Base-by-base conservation (phyloP, 305 asterid genomes). In the Stenogyne calaminthoides region DNA sequence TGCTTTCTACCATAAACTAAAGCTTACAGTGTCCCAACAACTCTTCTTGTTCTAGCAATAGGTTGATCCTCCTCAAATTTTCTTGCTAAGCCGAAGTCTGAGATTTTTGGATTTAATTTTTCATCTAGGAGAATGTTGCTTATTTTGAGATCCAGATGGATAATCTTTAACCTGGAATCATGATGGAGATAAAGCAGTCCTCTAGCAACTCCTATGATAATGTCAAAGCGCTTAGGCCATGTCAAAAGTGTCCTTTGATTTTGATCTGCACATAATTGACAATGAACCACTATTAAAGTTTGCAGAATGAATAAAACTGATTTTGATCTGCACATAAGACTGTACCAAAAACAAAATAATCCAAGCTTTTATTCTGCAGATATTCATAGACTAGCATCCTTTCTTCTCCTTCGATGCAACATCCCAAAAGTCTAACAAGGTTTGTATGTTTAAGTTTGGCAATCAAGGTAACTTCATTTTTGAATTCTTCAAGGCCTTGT, bases 181-280 rank as follows among this genome's bases (percentile, higher is more conserved):
- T 71, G 87, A 76, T 83, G 87, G 16, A 80, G 87, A 74, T 83
- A 80, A 62, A 81, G 25, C 32, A 84, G 82, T 19, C 85, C 88
- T 67, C 82, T 61, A 36, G 88, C 88, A 63, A 81, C 72, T 22
- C 86, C 84, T 10, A 55, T 67, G 37, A 81, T 74, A 22, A 81
- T 80, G n/a, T 49, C 25, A 42, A 80, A 80, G 37, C 81, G 80
- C 39, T 46, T 74, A 4, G 72, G 55, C 83, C 87, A 80, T 25
- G 73, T 79, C n/a, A 77, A 19, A 14, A 47, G 12, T 18, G 4
- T 42, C 25, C 72, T 67, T 36, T 9, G 15, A 27, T 25, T 58
- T 14, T 34, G 20, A 60, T 60, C 66, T 60, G 22, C 22, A 32
- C 10, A 60, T 6, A 15, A 59, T 25, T 59, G 12, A 59, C 6